These are phyloP conservation scores for Galeopsis tetrahit DNA, from an alignment of 257 asterid species.

Conservation along the genomic window DNA sequence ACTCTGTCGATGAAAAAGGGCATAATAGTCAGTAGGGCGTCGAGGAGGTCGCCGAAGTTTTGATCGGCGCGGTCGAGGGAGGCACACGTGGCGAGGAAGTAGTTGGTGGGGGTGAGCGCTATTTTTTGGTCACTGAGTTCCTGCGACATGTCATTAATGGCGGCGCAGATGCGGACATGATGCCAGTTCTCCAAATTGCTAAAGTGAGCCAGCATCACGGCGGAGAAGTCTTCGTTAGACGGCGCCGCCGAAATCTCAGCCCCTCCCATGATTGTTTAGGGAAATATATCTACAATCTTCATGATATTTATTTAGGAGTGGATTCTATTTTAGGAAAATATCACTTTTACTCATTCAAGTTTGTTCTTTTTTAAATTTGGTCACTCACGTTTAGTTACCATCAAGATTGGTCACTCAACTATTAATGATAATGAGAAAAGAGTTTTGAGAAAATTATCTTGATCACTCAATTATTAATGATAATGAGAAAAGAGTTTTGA, in stretches of 20 bases:
- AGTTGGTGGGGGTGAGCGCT: conserved; percentile 61
- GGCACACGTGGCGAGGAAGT: conserved; percentile 79
- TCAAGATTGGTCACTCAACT: no score
- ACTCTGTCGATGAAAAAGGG: conserved; percentile 49
- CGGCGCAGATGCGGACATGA: conserved; percentile 72
- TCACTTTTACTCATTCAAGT: no score
- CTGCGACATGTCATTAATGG: conserved; percentile 78
- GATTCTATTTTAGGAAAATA: no score
- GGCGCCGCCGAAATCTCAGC: conserved; percentile 47
- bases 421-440: no score
- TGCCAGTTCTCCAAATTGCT: conserved; percentile 59
- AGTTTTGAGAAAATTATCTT: no score
- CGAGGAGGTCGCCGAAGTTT: conserved; percentile 58
- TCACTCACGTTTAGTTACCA: no score
- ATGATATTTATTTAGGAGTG: no score
- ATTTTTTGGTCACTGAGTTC: conserved; percentile 65
- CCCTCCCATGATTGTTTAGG: conserved; percentile 55
- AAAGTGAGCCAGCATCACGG: conserved; percentile 54
- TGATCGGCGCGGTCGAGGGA: conserved; percentile 56
- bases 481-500: no score
- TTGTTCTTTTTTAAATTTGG: no score
- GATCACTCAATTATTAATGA: no score
- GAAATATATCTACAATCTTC: no score
- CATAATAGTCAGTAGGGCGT: conserved; percentile 65
- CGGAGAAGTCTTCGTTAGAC: conserved; percentile 51